phyloP scores from a whole-genome alignment of 495 filamentous ascomycete species.

The Letharia columbiana region DNA sequence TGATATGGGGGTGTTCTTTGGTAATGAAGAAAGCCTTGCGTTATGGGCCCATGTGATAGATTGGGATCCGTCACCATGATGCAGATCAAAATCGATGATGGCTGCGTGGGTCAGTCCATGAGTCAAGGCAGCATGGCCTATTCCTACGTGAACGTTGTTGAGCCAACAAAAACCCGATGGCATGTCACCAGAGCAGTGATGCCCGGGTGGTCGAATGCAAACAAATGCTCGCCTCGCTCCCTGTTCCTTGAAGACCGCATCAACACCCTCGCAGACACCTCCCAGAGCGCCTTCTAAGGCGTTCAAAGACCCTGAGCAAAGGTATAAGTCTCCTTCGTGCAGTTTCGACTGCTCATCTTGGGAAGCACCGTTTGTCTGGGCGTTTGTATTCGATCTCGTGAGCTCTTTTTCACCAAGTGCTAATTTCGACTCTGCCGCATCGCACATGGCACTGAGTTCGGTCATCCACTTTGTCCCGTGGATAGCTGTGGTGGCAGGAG shows the following conservation, averaged over 20 bases:
- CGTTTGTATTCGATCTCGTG: conserved; percentile 46
- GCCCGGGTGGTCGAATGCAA: conserved; percentile 75
- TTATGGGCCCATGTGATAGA: conserved; percentile 86
- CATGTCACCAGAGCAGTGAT: conserved; percentile 80
- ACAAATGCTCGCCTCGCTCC: conserved; percentile 71
- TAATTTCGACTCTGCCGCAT: conserved; percentile 63
- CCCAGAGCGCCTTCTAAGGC: conserved; percentile 86
- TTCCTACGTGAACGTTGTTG: conserved; percentile 96
- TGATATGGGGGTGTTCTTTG: conserved; percentile 58
- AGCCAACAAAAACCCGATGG: conserved; percentile 98
- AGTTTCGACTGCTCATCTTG: conserved; percentile 43
- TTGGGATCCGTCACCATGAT: conserved; percentile 95
- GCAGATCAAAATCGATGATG: conserved; percentile 94
- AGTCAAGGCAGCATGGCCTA: conserved; percentile 72
- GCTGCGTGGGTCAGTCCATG: conserved; percentile 88
- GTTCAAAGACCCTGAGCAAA: conserved; percentile 72
- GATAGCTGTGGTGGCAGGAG: conserved; percentile 66
- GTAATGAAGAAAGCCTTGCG: conserved; percentile 42
- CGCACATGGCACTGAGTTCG: conserved; percentile 77
- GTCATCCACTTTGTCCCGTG: conserved; percentile 88
- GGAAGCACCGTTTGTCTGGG: conserved; percentile 29
- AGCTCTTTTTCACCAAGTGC: conserved; percentile 69
- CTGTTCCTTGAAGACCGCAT: conserved; percentile 60
- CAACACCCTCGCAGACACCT: conserved; percentile 83
- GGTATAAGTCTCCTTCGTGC: conserved; percentile 80